phyloP scores from a whole-genome alignment of 2,329 filamentous ascomycete genomes.

The Cladosporium sphaerospermum region DNA sequence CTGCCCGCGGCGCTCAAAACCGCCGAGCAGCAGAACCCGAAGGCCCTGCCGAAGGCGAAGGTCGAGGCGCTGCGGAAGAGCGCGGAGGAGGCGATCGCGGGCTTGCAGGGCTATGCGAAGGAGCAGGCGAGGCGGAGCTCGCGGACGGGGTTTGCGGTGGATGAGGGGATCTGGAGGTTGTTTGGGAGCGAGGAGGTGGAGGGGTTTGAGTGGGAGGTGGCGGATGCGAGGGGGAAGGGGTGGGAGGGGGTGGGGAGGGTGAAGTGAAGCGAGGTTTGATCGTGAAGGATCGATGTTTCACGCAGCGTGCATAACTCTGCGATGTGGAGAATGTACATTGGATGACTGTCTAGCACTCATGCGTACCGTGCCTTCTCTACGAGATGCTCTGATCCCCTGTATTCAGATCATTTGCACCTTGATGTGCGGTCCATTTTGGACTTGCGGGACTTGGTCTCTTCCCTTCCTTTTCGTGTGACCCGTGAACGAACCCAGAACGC shows the following conservation, averaged over 20 bases:
- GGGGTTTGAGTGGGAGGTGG: slow-evolving; percentile 19
- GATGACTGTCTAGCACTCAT: too few species aligned
- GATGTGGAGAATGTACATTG: too few species aligned
- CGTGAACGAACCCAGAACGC: neutral
- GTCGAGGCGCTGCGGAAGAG: slow-evolving; percentile 17
- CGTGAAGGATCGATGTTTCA: too few species aligned
- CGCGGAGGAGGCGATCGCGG: slow-evolving; percentile 15
- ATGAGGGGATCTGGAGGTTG: slow-evolving; percentile 11
- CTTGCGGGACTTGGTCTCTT: too few species aligned
- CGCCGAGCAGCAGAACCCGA: slow-evolving; percentile 8
- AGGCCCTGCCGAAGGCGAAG: slow-evolving; percentile 10
- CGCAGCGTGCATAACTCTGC: too few species aligned
- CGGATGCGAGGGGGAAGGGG: slow-evolving; percentile 21
- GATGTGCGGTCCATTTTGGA: too few species aligned
- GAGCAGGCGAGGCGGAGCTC: slow-evolving; percentile 13
- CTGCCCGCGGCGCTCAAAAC: slow-evolving; percentile 17
- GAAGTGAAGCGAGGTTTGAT: neutral
- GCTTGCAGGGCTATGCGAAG: slow-evolving; percentile 21
- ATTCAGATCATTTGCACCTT: too few species aligned
- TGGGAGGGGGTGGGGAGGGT: slow-evolving; percentile 26
- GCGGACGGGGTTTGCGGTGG: slow-evolving; percentile 9
- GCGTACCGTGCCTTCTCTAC: too few species aligned
- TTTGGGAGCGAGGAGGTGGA: slow-evolving; percentile 13
- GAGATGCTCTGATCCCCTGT: too few species aligned
- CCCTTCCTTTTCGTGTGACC: too few species aligned